Evolutionary conservation across 1,139 yeast species (phyloP), one percentile per base, ranked within the genome.

Genomic region (Meyerozyma athensensis): DNA sequence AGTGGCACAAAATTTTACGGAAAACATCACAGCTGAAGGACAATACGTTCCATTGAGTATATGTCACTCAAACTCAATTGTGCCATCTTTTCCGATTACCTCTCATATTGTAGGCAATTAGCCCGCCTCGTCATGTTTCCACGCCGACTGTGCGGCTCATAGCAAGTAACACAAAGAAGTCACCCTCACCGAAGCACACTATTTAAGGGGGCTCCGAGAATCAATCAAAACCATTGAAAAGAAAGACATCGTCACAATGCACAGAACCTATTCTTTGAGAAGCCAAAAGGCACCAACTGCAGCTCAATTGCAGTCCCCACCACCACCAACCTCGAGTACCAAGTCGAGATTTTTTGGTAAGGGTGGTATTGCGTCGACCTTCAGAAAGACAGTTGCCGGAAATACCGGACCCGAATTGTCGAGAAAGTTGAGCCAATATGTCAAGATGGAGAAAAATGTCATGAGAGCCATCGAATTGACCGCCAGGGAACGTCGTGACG

Each of bases 241-340:
- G n/a, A n/a, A n/a, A n/a, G n/a, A n/a, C n/a, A n/a, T 21, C 13
- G 13, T 5, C 28, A n/a, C n/a, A n/a, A 92, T 92, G 98, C 97
- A 92, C 77, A 86, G 97, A 83, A 90, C 98, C 37, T 92, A 92
- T 67, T 92, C 97, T 30, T 77, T 92, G 68, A 89, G 98, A 79
- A 81, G 89, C 51, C 68, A 84, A 41, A 86, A 95, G 66, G 97
- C 97, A 33, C 97, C 97, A 44, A 90, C 97, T 43, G 97, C 97
- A 43, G 77, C 96, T 50, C 96, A 92, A 70, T 67, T 90, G 65
- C 95, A 86, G 63, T 77, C 87, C 41, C 95, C 96, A 16, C 96
- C 97, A 36, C 96, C 97, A 38, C 97, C 97, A 44, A 81, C 95
- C 36, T 81, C 97, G 36, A 79, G 96, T 44, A 89, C 90, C 75